phyloP scores from a whole-genome alignment of 129 eudicot genomes.

The Arctium lappa region DNA sequence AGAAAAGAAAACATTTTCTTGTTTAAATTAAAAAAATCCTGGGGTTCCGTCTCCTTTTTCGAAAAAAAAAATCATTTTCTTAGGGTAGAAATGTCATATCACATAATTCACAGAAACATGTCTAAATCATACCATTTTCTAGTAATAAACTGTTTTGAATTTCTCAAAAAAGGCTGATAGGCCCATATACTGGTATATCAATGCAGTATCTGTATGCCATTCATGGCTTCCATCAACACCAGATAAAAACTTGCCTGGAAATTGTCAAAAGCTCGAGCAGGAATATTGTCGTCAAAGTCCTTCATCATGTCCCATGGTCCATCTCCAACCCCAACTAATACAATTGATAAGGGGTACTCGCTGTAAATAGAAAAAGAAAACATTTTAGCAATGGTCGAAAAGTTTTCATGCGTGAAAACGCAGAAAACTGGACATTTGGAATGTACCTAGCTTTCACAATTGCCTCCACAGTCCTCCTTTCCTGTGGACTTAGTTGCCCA shows the following conservation, averaged over 20 bases:
- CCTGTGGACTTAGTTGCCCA: slow-evolving; percentile 86
- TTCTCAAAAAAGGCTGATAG: not conserved
- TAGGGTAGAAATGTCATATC: too few relatives aligned
- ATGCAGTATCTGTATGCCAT: not conserved
- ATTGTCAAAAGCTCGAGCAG: slow-evolving; percentile 93
- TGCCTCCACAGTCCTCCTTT: slow-evolving; percentile 81
- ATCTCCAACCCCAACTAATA: slow-evolving; percentile 96
- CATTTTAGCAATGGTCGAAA: not conserved
- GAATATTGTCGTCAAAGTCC: slow-evolving; percentile 93
- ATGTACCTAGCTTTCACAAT: slow-evolving; percentile 90
- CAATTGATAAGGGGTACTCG: slow-evolving; percentile 82
- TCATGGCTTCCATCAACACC: not conserved
- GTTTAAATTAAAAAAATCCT: too few relatives aligned
- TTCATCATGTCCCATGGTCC: slow-evolving; percentile 99
- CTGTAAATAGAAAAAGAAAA: slow-evolving; percentile 29
- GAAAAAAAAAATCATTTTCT: too few relatives aligned
- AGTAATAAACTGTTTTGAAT: too few relatives aligned
- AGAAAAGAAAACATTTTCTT: too few relatives aligned
- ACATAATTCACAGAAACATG: too few relatives aligned
- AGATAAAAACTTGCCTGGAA: slow-evolving; percentile 64
- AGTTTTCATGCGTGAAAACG: not conserved
- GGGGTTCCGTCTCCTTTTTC: too few relatives aligned
- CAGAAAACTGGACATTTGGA: not conserved
- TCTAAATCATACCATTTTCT: too few relatives aligned
- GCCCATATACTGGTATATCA: too few relatives aligned